Percentiles rank a stretch among this genome's conserved stretches.
Conservation (phyloP, 805 yeast genomes). For the Millerozyma acaciae region DNA sequence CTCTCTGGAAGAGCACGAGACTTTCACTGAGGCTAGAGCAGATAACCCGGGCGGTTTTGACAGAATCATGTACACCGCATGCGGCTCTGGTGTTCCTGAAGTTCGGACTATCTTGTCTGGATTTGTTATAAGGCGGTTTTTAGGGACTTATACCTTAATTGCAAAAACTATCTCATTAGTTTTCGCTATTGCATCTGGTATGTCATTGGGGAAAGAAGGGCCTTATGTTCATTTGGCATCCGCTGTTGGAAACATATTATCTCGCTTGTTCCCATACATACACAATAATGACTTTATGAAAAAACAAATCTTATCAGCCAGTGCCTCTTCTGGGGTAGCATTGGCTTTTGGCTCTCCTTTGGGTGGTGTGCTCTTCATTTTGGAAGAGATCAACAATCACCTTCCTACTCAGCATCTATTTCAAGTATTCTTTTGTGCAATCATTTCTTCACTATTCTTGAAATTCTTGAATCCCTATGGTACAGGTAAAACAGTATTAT, state of each 20-base stretch:
- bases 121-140: slow-evolving; percentile 49
- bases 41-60: not conserved
- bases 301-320: slow-evolving; percentile 52
- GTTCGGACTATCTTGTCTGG: slow-evolving; percentile 59
- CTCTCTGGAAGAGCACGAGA: not conserved
- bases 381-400: slow-evolving; percentile 56
- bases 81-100: slow-evolving; percentile 61
- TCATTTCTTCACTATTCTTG: slow-evolving; percentile 47
- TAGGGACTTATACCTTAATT: slow-evolving; percentile 49
- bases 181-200: slow-evolving; percentile 54
- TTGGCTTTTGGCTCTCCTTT: slow-evolving; percentile 59
- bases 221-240: slow-evolving; percentile 60
- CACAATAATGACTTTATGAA: slow-evolving; percentile 46
- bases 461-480: slow-evolving; percentile 56
- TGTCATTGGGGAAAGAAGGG: slow-evolving; percentile 58
- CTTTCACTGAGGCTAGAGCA: not conserved
- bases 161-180: slow-evolving; percentile 47
- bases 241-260: slow-evolving; percentile 52
- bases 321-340: slow-evolving; percentile 58
- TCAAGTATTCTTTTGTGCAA: slow-evolving; percentile 54
- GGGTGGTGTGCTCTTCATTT: slow-evolving; percentile 54
- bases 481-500: slow-evolving; percentile 54
- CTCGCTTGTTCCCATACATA: slow-evolving; percentile 44
- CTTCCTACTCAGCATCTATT: slow-evolving; percentile 52
- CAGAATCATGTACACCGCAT: slow-evolving; percentile 44